Conservation (phyloP, 1,139 yeast genomes). For the Yamadazyma atmosphaerica region DNA sequence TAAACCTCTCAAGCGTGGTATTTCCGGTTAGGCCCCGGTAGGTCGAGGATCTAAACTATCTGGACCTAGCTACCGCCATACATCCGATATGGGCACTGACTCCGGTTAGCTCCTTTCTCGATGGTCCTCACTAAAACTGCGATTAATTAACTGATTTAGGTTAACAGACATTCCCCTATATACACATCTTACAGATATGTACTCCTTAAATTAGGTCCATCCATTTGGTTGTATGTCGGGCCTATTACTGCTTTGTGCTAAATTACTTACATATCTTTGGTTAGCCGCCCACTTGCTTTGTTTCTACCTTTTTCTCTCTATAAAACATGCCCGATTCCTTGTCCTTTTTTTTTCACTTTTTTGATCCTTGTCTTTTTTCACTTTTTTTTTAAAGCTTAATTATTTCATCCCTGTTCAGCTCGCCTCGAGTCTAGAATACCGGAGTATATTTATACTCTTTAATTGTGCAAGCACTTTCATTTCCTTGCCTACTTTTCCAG, state of each 20-base stretch:
- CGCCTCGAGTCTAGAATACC: neutral
- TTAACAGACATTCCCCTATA: neutral
- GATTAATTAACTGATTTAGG: conserved; percentile 1
- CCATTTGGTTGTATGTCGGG: no score
- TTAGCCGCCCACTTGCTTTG: neutral
- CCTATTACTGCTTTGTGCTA: neutral
- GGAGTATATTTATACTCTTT: no score
- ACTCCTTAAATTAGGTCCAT: neutral
- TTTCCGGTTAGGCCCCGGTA: no score
- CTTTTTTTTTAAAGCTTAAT: neutral
- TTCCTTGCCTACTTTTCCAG: no score
- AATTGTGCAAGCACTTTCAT: no score
- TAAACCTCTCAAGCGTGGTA: no score
- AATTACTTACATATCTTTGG: neutral
- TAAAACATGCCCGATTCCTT: neutral
- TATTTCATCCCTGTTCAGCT: no score
- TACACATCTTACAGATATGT: neutral
- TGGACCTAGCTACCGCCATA: no score
- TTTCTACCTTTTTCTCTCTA: neutral
- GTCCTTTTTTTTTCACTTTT: neutral
- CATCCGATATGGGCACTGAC: no score
- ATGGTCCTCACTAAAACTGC: neutral
- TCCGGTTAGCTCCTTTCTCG: neutral
- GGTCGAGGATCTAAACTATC: no score
- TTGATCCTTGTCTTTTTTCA: neutral